These are phyloP conservation scores for Mycena haematopus DNA, from an alignment of 768 basidiomycete species.

Conservation along the genomic window DNA sequence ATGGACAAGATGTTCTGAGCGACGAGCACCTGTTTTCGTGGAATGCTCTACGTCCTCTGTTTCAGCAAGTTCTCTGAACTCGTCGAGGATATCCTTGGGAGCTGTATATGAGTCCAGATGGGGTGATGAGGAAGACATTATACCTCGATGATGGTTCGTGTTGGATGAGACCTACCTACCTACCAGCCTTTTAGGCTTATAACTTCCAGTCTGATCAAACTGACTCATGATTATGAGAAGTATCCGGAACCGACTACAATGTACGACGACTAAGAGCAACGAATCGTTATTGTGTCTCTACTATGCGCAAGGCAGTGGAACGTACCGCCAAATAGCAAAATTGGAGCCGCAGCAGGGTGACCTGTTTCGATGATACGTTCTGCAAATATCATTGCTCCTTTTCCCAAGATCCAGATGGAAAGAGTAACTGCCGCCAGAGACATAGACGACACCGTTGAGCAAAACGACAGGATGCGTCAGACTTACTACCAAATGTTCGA, in stretches of 20 bases:
- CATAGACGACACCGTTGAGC: too few relatives aligned
- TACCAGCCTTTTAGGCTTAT: too few relatives aligned
- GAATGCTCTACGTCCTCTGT: slow-evolving; percentile 85
- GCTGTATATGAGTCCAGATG: slow-evolving; percentile 90
- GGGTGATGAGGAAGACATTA: slow-evolving; percentile 66
- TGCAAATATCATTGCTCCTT: too few relatives aligned
- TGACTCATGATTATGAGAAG: slow-evolving; percentile 20
- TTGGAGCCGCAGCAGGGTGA: too few relatives aligned
- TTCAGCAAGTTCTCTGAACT: slow-evolving; percentile 91
- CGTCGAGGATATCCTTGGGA: slow-evolving; percentile 91
- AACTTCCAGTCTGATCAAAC: background rate
- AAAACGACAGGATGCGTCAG: too few relatives aligned
- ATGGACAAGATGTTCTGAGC: slow-evolving; percentile 87
- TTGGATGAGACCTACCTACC: background rate
- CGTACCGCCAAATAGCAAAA: background rate
- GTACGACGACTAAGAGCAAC: background rate
- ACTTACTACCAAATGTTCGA: too few relatives aligned
- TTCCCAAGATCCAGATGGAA: too few relatives aligned
- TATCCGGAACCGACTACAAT: slow-evolving; percentile 17
- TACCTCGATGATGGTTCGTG: slow-evolving; percentile 39
- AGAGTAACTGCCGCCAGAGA: too few relatives aligned
- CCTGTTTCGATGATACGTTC: too few relatives aligned
- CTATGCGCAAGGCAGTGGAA: background rate
- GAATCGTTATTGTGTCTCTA: slow-evolving; percentile 14
- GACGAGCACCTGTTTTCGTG: slow-evolving; percentile 57